Evolutionary conservation across 352 stramenopile genomes (phyloP).

Genomic region (Phytopythium ostracodes): DNA sequence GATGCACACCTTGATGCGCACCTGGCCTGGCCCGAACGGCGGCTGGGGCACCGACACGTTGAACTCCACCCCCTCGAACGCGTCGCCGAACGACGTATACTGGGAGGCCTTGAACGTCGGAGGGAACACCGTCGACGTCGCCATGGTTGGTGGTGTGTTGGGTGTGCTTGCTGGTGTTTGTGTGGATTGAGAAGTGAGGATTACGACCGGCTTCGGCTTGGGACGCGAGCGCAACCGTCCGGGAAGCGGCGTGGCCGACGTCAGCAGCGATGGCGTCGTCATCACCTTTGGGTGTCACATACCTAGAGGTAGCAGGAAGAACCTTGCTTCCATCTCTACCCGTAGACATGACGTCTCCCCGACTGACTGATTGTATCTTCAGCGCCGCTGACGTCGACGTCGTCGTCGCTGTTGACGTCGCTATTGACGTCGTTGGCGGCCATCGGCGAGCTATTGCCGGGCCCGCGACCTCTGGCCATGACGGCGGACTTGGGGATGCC

Average conservation of each 20-base stretch:
- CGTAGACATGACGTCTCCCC: too few relatives aligned
- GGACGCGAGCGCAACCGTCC: too few relatives aligned
- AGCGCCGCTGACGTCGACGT: neutral
- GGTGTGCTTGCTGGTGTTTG: neutral
- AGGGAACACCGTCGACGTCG: constrained; percentile 3
- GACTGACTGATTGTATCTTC: neutral
- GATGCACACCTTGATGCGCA: constrained; percentile 21
- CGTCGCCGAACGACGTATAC: constrained; percentile 14
- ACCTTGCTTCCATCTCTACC: too few relatives aligned
- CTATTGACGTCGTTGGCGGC: neutral
- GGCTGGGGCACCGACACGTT: constrained; percentile 8
- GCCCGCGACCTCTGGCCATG: constrained; percentile 1
- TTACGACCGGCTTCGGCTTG: too few relatives aligned
- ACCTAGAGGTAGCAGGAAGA: too few relatives aligned
- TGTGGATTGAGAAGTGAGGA: too few relatives aligned
- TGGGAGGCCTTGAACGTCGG: constrained; percentile 22
- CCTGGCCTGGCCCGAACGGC: constrained; percentile 12
- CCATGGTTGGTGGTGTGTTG: too few relatives aligned
- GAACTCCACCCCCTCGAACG: constrained; percentile 15
- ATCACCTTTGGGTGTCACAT: too few relatives aligned
- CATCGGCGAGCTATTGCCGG: neutral
- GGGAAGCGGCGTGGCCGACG: too few relatives aligned
- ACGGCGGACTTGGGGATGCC: constrained; percentile 53
- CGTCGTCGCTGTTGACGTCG: neutral
- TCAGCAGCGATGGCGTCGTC: too few relatives aligned